Evolutionary conservation across 192 early-diverging fungal genomes (phyloP).

Genomic region (Coemansia sp.): DNA sequence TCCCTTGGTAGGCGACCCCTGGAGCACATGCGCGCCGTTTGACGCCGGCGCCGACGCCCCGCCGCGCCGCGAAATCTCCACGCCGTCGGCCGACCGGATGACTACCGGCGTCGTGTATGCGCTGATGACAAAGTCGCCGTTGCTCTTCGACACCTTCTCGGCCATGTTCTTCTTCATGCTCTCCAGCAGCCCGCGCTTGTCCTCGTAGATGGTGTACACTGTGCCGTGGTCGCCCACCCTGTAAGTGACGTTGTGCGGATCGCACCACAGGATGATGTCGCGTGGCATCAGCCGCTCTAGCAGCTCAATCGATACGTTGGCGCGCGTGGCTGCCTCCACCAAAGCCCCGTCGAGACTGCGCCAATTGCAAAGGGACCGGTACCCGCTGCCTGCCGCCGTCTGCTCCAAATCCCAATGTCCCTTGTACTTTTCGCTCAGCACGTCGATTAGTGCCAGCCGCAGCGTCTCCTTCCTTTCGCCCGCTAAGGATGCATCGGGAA

Average conservation of each 20-base stretch:
- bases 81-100: slow-evolving; percentile 50
- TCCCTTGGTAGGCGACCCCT: slow-evolving; percentile 47
- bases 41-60: slow-evolving; percentile 16
- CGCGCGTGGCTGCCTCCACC: slow-evolving; percentile 56
- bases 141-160: slow-evolving; percentile 39
- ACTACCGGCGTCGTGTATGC: slow-evolving; percentile 53
- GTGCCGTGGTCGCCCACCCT: slow-evolving; percentile 70
- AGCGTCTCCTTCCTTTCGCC: slow-evolving; percentile 34
- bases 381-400: slow-evolving; percentile 69
- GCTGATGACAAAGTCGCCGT: slow-evolving; percentile 52
- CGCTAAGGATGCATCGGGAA: slow-evolving; percentile 29
- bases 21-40: not conserved
- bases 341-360: slow-evolving; percentile 64
- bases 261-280: slow-evolving; percentile 72
- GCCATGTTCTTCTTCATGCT: slow-evolving; percentile 47
- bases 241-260: slow-evolving; percentile 70
- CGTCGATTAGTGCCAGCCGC: slow-evolving; percentile 40
- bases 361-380: slow-evolving; percentile 74
- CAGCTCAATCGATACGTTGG: slow-evolving; percentile 46
- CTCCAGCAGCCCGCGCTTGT: slow-evolving; percentile 51
- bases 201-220: slow-evolving; percentile 65
- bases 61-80: slow-evolving; percentile 43
- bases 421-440: slow-evolving; percentile 59
- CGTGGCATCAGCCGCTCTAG: slow-evolving; percentile 61
- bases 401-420: slow-evolving; percentile 72